Evolutionary conservation across 179 eudicot genomes (phyloP).

Genomic region (Carnegiea gigantea): DNA sequence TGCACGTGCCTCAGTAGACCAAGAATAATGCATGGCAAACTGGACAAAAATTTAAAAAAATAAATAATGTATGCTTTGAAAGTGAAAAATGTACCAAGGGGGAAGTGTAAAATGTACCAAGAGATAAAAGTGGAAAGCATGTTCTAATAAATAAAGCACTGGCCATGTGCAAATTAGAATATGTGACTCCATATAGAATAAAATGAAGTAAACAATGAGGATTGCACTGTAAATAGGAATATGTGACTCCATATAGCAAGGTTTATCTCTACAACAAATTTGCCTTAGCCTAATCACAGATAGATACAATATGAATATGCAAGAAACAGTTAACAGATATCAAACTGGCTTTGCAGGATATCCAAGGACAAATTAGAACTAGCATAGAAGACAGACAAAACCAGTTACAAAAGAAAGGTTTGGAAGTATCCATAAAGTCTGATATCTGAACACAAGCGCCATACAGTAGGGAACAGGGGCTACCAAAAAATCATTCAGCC

Average conservation of each 20-base stretch:
- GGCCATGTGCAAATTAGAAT: background rate
- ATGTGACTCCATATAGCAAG: background rate
- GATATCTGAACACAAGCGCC: background rate
- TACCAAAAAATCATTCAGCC: background rate
- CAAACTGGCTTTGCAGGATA: background rate
- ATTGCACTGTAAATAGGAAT: background rate
- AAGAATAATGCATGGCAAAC: constrained; percentile 99
- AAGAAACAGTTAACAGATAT: background rate
- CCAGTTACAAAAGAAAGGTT: background rate
- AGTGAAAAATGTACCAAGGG: background rate
- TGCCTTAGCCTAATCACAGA: background rate
- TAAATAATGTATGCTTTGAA: background rate
- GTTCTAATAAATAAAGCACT: background rate
- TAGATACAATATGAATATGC: background rate
- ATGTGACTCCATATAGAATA: no score
- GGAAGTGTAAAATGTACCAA: background rate
- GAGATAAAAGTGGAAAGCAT: background rate
- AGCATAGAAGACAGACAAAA: constrained; percentile 6
- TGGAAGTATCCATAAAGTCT: background rate
- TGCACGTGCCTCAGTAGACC: constrained; percentile 99
- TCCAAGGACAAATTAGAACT: background rate
- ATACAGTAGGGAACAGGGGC: background rate
- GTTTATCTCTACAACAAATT: background rate
- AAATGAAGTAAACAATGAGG: background rate
- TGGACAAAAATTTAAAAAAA: constrained; percentile 34